These are phyloP conservation scores for Xylaria sp. DNA, from an alignment of 2,329 filamentous ascomycete species.

Conservation along the genomic window DNA sequence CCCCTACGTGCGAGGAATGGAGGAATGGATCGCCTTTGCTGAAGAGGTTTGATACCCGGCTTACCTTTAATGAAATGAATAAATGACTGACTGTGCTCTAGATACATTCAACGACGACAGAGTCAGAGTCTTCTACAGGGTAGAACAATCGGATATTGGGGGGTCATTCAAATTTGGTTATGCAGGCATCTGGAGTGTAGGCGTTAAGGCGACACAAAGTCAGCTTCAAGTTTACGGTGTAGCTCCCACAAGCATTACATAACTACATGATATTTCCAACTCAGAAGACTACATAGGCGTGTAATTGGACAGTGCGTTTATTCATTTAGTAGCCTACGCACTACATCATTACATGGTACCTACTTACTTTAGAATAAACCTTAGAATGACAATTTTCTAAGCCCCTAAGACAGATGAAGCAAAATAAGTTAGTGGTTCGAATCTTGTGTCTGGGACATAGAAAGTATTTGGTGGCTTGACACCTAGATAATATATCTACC, in stretches of 20 bases:
- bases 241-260: neutral
- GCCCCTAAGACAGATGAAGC: no score
- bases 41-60: conserved; percentile 61
- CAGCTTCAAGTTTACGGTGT: neutral
- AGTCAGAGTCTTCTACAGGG: conserved; percentile 25
- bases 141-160: neutral
- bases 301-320: conserved; percentile 2
- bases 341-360: no score
- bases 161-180: neutral
- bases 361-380: no score
- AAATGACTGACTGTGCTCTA: conserved; percentile 38
- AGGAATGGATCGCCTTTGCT: conserved; percentile 83
- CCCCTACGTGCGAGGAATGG: conserved; percentile 76
- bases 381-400: no score
- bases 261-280: no score
- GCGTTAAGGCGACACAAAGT: neutral
- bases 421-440: no score
- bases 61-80: neutral
- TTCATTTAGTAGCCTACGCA: no score
- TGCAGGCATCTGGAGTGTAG: conserved; percentile 6
- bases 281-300: no score
- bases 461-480: neutral
- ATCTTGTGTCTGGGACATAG: no score
- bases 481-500: no score
- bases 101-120: conserved; percentile 51